A percentile compares a stretch with the other conserved stretches of the same genome.
These are phyloP conservation scores for Porphyridium purpureum DNA, from an alignment of 23 red algal species.

Conservation along the genomic window DNA sequence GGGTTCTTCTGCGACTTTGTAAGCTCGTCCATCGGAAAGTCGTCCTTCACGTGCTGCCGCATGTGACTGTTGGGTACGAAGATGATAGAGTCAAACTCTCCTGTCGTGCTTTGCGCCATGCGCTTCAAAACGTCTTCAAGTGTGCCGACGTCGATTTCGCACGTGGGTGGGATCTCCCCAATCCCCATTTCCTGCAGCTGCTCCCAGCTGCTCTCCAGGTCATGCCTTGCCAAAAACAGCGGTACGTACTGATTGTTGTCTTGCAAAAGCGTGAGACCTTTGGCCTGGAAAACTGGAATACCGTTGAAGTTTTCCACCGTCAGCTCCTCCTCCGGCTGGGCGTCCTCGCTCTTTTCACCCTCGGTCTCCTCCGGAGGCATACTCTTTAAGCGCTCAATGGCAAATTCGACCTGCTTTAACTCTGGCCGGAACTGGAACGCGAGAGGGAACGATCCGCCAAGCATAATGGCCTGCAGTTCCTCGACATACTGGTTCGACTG, in stretches of 20 bases:
- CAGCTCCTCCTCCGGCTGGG: conserved; percentile 47
- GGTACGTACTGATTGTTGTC: conserved; percentile 81
- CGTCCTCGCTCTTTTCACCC: conserved; percentile 2
- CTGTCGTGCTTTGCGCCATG: conserved; percentile 67
- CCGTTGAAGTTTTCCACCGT: conserved; percentile 99
- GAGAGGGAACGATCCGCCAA: conserved; percentile 43
- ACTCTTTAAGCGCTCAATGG: conserved; percentile 10
- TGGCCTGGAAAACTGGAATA: conserved; percentile 97
- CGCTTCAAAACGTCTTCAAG: conserved; percentile 88
- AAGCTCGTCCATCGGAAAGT: background rate
- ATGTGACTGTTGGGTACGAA: conserved; percentile 49
- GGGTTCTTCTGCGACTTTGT: background rate
- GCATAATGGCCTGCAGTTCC: conserved; percentile 2
- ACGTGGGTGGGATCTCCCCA: conserved; percentile 43
- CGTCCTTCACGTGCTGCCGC: background rate
- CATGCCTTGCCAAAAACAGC: conserved; percentile 92
- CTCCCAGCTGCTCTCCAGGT: conserved; percentile 76
- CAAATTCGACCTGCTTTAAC: conserved; percentile 57
- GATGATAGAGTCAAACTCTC: conserved; percentile 70
- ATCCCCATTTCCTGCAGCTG: conserved; percentile 44
- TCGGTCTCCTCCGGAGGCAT: conserved; percentile 1
- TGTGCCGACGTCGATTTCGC: conserved; percentile 94
- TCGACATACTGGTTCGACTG: conserved; percentile 70
- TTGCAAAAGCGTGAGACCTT: conserved; percentile 81
- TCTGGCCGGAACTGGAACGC: conserved; percentile 89